phyloP scores from a whole-genome alignment of 352 stramenopile genomes.

The Plasmopara viticola region DNA sequence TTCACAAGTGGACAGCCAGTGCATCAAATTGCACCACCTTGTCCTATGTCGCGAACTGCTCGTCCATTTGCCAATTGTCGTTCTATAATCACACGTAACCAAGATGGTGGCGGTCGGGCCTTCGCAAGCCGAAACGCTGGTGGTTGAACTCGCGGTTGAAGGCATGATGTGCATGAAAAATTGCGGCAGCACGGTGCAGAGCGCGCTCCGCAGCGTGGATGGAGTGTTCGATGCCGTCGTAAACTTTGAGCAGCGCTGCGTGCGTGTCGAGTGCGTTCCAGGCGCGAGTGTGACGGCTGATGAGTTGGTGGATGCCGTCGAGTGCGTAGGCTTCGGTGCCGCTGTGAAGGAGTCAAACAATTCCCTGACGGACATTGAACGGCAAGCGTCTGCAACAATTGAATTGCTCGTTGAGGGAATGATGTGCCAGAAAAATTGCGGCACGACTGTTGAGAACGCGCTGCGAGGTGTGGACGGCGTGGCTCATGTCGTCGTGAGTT shows the following conservation, averaged over 20 bases:
- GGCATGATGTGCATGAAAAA: constrained; percentile 95
- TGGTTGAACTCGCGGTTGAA: constrained; percentile 79
- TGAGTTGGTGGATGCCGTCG: constrained; percentile 71
- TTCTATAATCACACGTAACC: neutral
- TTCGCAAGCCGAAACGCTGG: constrained; percentile 6
- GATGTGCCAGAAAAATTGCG: constrained; percentile 95
- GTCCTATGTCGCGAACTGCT: neutral
- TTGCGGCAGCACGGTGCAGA: constrained; percentile 88
- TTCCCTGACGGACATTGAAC: neutral
- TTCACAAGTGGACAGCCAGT: neutral
- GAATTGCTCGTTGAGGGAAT: constrained; percentile 87
- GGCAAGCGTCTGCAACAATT: constrained; percentile 22
- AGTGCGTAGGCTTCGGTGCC: constrained; percentile 72
- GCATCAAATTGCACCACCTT: neutral
- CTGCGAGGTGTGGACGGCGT: constrained; percentile 77
- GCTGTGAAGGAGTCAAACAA: constrained; percentile 22
- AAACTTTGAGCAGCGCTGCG: constrained; percentile 55
- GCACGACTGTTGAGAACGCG: constrained; percentile 84
- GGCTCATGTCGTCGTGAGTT: constrained; percentile 51
- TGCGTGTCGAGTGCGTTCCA: constrained; percentile 41
- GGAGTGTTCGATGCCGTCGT: constrained; percentile 70
- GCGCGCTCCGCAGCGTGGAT: constrained; percentile 51
- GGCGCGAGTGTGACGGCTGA: constrained; percentile 30
- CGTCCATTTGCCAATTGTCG: constrained; percentile 13
- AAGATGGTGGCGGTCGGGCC: constrained; percentile 9